Conservation (phyloP, 2,329 filamentous ascomycete genomes). For the Cladosporium oxysporum region DNA sequence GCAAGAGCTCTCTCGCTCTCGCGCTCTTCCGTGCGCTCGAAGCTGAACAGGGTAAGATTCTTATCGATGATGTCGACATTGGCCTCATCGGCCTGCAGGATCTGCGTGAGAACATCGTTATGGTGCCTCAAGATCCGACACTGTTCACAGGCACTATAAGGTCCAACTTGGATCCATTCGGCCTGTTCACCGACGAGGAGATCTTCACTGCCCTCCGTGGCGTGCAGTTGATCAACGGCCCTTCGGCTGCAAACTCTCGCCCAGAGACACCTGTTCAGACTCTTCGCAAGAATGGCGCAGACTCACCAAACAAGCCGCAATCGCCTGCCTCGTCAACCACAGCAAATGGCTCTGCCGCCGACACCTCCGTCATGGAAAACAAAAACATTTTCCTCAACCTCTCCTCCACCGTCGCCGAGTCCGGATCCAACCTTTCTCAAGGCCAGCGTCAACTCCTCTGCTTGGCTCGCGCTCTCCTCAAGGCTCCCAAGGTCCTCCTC, state of each 20-base stretch:
- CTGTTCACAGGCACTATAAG: conserved; percentile 91
- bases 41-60: conserved; percentile 82
- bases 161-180: conserved; percentile 90
- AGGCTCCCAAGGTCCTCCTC: conserved; percentile 87
- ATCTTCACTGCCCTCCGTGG: conserved; percentile 83
- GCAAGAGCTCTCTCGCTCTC: conserved; percentile 91
- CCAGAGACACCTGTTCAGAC: conserved; percentile 35
- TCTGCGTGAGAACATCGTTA: conserved; percentile 89
- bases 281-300: conserved; percentile 20
- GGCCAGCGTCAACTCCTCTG: conserved; percentile 94
- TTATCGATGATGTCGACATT: conserved; percentile 91
- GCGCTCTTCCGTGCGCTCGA: conserved; percentile 93
- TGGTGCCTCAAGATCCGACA: conserved; percentile 95
- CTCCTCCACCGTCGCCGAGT: conserved; percentile 79
- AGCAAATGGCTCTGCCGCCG: conserved; percentile 34
- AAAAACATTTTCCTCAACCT: conserved; percentile 94
- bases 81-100: conserved; percentile 88
- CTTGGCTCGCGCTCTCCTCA: conserved; percentile 87
- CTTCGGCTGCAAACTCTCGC: conserved; percentile 44
- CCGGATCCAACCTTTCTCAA: conserved; percentile 91
- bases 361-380: conserved; percentile 63
- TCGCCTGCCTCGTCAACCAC: conserved; percentile 33
- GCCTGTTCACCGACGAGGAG: conserved; percentile 82
- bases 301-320: conserved; percentile 30
- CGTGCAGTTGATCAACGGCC: conserved; percentile 77